Conservation (phyloP, 1,284 basidiomycete species). For the Trametes polyzona region DNA sequence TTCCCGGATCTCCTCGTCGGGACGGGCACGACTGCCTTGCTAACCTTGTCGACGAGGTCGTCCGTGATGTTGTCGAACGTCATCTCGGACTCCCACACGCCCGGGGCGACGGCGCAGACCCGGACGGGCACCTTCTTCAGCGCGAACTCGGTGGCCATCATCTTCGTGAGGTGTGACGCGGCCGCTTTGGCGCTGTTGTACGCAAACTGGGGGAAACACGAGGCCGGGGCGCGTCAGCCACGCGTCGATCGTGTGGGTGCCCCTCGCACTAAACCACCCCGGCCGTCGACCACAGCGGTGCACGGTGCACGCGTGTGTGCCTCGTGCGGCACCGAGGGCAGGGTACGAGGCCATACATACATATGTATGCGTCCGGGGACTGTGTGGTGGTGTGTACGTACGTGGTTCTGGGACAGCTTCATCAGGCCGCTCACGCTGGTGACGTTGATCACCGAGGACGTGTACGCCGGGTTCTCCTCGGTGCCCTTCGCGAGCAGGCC, state of each 20-base stretch:
- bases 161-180: constrained; percentile 69
- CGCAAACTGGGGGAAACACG: constrained; percentile 56
- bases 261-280: too few relatives aligned
- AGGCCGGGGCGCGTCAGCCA: background rate
- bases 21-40: constrained; percentile 58
- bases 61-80: constrained; percentile 53
- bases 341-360: background rate
- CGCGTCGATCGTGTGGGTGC: background rate
- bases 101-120: constrained; percentile 74
- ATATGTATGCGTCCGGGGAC: background rate
- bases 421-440: constrained; percentile 74
- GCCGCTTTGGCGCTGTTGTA: constrained; percentile 84
- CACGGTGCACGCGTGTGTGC: background rate
- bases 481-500: constrained; percentile 75
- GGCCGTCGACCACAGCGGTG: too few relatives aligned
- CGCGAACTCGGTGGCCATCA: constrained; percentile 76
- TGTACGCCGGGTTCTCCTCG: constrained; percentile 56
- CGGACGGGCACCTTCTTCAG: constrained; percentile 70
- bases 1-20: constrained; percentile 67
- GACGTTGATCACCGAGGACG: constrained; percentile 73
- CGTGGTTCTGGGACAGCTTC: constrained; percentile 75
- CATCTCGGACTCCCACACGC: constrained; percentile 78
- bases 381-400: constrained; percentile 35
- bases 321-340: background rate
- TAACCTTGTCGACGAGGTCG: constrained; percentile 54